A percentile compares a stretch with the other conserved stretches of the same genome.
phyloP scores from a whole-genome alignment of 257 asterid species.

The Solanum appendiculatum region DNA sequence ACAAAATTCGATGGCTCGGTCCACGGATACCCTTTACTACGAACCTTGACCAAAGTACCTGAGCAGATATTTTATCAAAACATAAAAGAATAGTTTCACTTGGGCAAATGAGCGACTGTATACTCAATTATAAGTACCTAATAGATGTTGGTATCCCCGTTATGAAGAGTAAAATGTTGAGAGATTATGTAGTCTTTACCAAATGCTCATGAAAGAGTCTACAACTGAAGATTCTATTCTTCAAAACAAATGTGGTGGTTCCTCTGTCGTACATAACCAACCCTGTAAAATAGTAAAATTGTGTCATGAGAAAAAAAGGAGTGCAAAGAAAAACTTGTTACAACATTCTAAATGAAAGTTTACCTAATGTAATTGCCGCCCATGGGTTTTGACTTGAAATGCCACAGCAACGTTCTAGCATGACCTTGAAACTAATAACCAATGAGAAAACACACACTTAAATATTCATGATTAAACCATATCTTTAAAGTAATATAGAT shows the following conservation, averaged over 20 bases:
- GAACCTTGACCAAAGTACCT: neutral
- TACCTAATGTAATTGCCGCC: neutral
- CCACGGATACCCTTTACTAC: neutral
- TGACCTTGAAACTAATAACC: neutral
- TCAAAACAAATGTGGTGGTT: no score
- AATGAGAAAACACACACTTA: neutral
- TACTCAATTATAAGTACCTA: neutral
- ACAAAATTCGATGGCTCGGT: no score
- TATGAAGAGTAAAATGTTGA: neutral
- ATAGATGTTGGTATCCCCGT: no score
- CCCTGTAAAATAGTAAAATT: neutral
- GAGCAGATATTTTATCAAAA: no score
- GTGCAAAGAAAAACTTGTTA: neutral
- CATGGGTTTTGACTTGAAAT: neutral
- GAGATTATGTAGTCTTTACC: neutral
- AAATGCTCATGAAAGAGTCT: neutral
- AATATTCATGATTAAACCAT: neutral
- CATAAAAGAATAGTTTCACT: neutral
- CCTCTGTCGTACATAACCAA: neutral
- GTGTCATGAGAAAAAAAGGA: neutral
- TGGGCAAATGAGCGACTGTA: neutral
- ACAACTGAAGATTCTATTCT: neutral
- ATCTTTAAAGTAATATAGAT: neutral
- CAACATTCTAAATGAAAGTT: neutral
- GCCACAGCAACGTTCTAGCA: neutral